phyloP scores from a whole-genome alignment of 2,329 filamentous ascomycete genomes.

The Neoarthrinium moseri region DNA sequence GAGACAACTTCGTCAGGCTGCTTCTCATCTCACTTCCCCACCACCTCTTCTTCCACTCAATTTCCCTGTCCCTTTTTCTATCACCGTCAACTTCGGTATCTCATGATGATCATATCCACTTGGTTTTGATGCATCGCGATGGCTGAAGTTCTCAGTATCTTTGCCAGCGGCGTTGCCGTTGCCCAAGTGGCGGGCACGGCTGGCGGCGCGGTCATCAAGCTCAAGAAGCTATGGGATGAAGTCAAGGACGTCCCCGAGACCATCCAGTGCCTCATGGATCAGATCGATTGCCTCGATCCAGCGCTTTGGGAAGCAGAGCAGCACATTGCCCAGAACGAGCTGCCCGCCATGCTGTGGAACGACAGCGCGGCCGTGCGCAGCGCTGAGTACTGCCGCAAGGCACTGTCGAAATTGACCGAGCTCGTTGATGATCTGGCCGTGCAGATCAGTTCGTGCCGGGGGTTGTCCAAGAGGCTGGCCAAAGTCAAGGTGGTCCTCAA shows the following conservation, averaged over 20 bases:
- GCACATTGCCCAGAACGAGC: conserved; percentile 7
- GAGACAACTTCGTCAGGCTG: too few relatives aligned
- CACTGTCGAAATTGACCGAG: conserved; percentile 14
- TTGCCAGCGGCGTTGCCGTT: conserved; percentile 23
- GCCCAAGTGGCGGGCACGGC: conserved; percentile 19
- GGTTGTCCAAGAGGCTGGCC: conserved; percentile 4
- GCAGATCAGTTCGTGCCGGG: conserved; percentile 11
- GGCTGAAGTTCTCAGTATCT: conserved; percentile 23
- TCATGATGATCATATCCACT: too few relatives aligned
- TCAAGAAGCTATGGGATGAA: conserved; percentile 23
- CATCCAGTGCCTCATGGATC: conserved; percentile 20
- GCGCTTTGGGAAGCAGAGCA: conserved; percentile 19
- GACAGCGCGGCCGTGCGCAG: conserved; percentile 11
- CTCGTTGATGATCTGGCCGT: conserved; percentile 17
- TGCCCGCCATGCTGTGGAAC: conserved; percentile 15
- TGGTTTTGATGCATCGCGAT: too few relatives aligned
- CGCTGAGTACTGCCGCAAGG: conserved; percentile 19
- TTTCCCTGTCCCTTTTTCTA: too few relatives aligned
- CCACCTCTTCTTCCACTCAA: too few relatives aligned
- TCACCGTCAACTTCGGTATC: too few relatives aligned
- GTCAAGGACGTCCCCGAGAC: conserved; percentile 23
- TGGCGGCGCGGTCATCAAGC: conserved; percentile 19
- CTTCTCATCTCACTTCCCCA: too few relatives aligned
- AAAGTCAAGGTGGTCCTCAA: conserved; percentile 16
- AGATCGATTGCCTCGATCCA: conserved; percentile 24